Percentiles rank a stretch among this genome's conserved stretches.
These are phyloP conservation scores for Rhizophagus sp. DNA, from an alignment of 192 early-diverging fungal genomes.

Conservation along the genomic window DNA sequence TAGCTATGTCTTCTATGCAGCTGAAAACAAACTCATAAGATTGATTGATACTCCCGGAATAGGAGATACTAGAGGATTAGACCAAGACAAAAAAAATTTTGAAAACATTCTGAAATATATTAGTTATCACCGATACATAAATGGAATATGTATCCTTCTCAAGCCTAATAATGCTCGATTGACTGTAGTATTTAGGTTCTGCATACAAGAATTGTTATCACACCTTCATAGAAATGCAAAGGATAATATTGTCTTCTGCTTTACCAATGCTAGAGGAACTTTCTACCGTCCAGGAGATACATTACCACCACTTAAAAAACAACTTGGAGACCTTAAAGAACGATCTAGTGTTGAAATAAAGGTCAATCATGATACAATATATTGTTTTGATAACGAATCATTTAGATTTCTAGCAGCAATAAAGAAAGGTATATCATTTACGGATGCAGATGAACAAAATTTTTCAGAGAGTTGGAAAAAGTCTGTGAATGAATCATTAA, in stretches of 20 bases:
- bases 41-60: conserved; percentile 38
- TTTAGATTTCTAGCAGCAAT: conserved; percentile 31
- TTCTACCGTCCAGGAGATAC: conserved; percentile 11
- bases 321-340: conserved; percentile 26
- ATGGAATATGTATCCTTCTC: background rate
- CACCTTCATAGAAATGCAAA: conserved; percentile 34
- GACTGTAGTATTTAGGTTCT: conserved; percentile 30
- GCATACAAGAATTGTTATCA: conserved; percentile 33
- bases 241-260: conserved; percentile 37
- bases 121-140: no score
- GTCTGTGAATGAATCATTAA: conserved; percentile 30
- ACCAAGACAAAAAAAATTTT: conserved; percentile 14
- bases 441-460: conserved; percentile 13
- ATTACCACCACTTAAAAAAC: conserved; percentile 19
- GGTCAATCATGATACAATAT: no score
- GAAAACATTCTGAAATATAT: no score
- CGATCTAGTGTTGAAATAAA: background rate
- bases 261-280: conserved; percentile 33
- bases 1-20: conserved; percentile 30
- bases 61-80: conserved; percentile 33
- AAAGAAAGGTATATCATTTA: conserved; percentile 25
- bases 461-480: conserved; percentile 35
- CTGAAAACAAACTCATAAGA: conserved; percentile 27
- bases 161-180: conserved; percentile 30
- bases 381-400: no score